Base-by-base conservation (phyloP, 2,329 filamentous ascomycete species). In the Stachybotrys chartarum region DNA sequence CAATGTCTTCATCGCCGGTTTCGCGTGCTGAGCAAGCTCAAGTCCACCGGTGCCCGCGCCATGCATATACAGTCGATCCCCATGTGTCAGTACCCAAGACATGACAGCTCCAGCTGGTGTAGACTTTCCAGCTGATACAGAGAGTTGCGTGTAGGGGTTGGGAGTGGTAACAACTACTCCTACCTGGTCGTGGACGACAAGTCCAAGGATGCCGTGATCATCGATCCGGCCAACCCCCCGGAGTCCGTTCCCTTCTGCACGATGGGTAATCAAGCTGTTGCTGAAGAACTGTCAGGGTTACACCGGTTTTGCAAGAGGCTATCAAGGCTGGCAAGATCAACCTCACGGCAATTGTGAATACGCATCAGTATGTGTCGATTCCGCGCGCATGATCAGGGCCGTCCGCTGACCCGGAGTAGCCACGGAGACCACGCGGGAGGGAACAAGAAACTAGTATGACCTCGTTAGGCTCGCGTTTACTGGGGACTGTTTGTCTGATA, bases 391-490 rank as follows among this genome's bases (percentile, higher is more conserved):
- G 8, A 44, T 12, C n/a, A 18, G n/a, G 30, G 8, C 31, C 50
- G 47, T 12, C 18, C 46, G 57, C 56, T 49, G 60, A 54, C n/a
- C 54, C 11, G 8, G 50, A 32, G 30, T 58, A 96, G 92, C 69
- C 94, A 99, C 70, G 87, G 87, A 78, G 94, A 99, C 63, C 94
- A 99, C 72, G 87, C 94, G 1, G 94, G 94, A 59, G 94, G 94
- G 8, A 99, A 99, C 70, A 80, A 82, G 56, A 85, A 91, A 64
- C 80, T 96, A 60, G 90, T 92, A 39, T 39, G 7, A 39, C 35
- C 35, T 39, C 35, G 7, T 7, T 7, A 39, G 35, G 7, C 7
- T 39, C 7, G 7, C 35, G 35, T 39, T 7, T 7, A 39, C 35
- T 39, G 7, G 35, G 12, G n/a, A n/a, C n/a, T n/a, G n/a, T n/a